Evolutionary conservation across 73 alveolate species (phyloP), one percentile per base, ranked within the genome.

Genomic region (Tetrahymena thermophila): DNA sequence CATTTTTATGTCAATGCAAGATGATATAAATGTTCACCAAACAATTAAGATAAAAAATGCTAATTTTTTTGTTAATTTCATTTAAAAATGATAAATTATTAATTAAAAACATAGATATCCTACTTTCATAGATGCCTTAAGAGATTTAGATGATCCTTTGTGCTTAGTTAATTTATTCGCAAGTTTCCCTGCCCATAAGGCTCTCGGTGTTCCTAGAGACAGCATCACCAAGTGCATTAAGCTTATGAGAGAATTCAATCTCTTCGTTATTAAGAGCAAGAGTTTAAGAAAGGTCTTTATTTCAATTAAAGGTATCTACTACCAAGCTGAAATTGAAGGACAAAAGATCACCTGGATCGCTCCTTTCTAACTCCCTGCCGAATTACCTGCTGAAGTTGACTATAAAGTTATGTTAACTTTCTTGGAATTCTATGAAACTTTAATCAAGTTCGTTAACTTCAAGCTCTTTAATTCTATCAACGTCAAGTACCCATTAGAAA

Each of bases 131-230:
- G 99, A 99, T 97, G 99, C 99, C 31, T 94, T 99, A 89, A 97
- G 98, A 83, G 99, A 99, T 96, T 96, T 99, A 57, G 99, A 99
- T 96, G 99, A 99, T 96, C 99, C 99, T 35, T 98, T 99, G 84
- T 98, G 99, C 85, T 96, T 99, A 94, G 96, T 99, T 96, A 98
- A 99, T 83, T 97, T 99, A 43, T 99, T 98, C 95, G 99, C 99
- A 17, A 98, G 97, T 93, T 97, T 99, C 85, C 99, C 99, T 14
- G 98, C 99, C 55, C 99, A 99, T 95, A 99, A 98, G 94, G 98
- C 93, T 56, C 83, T 95, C 9, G 95, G 94, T 56, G 94, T 95
- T 50, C 97, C 97, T 21, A 95, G 94, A 34, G 85, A 94, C 14
- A 40, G 84, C 44, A 95, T 95, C 28, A 95, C 42, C 28, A 95